phyloP scores from a whole-genome alignment of 495 filamentous ascomycete species.

The Aspergillus saccharolyticus region DNA sequence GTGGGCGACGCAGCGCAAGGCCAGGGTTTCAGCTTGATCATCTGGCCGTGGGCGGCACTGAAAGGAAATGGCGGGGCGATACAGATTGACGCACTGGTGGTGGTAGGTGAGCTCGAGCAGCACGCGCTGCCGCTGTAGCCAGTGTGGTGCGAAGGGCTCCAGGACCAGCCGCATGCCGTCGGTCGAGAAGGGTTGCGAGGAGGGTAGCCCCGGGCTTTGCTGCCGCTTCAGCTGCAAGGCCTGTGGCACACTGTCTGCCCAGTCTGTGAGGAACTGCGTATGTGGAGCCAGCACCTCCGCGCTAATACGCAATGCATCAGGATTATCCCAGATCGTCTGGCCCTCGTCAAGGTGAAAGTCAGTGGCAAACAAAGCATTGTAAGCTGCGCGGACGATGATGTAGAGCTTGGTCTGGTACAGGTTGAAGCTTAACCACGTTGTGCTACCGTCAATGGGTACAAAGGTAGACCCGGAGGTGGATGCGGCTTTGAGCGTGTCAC shows the following conservation, averaged over 20 bases:
- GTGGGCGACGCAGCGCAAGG: slow-evolving; percentile 1
- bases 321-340: too few species aligned
- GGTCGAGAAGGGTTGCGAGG: slow-evolving; percentile 34
- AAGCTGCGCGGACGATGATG: slow-evolving; percentile 30
- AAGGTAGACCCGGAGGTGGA: slow-evolving; percentile 33
- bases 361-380: slow-evolving; percentile 25
- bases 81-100: slow-evolving; percentile 37
- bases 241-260: slow-evolving; percentile 31
- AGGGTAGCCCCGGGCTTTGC: too few species aligned
- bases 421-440: slow-evolving; percentile 38
- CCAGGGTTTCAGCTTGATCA: background rate
- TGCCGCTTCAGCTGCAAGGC: slow-evolving; percentile 32
- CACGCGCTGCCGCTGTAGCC: slow-evolving; percentile 47
- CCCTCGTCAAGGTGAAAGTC: too few species aligned
- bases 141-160: slow-evolving; percentile 31
- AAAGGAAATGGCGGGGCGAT: slow-evolving; percentile 44
- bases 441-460: slow-evolving; percentile 28
- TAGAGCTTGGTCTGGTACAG: slow-evolving; percentile 36
- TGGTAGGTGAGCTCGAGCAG: slow-evolving; percentile 50
- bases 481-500: slow-evolving; percentile 26
- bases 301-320: slow-evolving; percentile 3
- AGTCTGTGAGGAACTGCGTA: slow-evolving; percentile 22
- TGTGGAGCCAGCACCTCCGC: slow-evolving; percentile 25
- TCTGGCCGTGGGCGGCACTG: background rate
- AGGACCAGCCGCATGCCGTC: slow-evolving; percentile 32